phyloP scores from a whole-genome alignment of 208 protist species.

The Wallacemonas rigidus region DNA sequence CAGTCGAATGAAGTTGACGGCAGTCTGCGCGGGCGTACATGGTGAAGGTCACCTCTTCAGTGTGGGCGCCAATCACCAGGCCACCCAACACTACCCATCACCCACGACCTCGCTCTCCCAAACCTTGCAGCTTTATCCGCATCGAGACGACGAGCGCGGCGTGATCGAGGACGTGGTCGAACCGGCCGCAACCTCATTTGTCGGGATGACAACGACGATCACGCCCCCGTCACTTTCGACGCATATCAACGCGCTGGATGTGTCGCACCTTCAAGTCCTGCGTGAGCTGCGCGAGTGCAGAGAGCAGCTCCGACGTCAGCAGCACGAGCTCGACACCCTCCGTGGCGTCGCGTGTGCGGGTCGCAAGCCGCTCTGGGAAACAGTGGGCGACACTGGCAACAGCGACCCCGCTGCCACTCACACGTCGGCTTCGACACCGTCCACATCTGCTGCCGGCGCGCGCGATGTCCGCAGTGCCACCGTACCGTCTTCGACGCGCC shows the following conservation, averaged over 20 bases:
- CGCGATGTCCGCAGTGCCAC: neutral
- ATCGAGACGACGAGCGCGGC: neutral
- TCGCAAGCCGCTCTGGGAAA: constrained; percentile 8
- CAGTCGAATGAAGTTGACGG: too few species aligned
- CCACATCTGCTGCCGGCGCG: neutral
- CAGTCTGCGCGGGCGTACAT: too few species aligned
- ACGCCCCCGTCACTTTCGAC: neutral
- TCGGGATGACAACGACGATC: too few species aligned
- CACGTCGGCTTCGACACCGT: neutral
- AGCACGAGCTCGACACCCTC: constrained; percentile 4
- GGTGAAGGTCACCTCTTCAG: too few species aligned
- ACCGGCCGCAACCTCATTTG: too few species aligned
- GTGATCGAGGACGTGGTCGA: neutral
- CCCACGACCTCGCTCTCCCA: too few species aligned
- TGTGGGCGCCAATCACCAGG: too few species aligned
- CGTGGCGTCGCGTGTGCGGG: neutral
- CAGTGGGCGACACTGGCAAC: neutral
- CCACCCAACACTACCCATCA: too few species aligned
- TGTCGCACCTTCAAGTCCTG: constrained; percentile 1
- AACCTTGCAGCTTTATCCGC: too few species aligned
- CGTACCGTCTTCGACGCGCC: too few species aligned
- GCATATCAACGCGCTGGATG: neutral
- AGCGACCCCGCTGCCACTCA: neutral
- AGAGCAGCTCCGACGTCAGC: constrained; percentile 4
- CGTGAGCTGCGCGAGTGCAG: constrained; percentile 14